Evolutionary conservation across 2,329 filamentous ascomycete species (phyloP).

Genomic region (Xylaria sp.): DNA sequence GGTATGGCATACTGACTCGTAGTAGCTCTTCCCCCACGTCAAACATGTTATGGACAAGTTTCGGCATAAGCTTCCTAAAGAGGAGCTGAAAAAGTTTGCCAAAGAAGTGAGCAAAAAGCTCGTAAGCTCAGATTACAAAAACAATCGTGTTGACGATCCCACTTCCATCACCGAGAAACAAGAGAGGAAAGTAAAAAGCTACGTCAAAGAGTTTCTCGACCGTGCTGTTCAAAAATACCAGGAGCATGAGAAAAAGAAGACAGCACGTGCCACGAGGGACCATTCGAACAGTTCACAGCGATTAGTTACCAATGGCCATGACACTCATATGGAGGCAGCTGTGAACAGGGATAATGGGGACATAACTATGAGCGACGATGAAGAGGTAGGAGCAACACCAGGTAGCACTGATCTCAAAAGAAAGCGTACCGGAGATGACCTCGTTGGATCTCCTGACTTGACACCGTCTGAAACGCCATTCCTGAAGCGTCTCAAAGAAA

Average conservation of each 20-base stretch:
- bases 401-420: constrained; percentile 69
- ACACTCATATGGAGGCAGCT: constrained; percentile 39
- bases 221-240: constrained; percentile 82
- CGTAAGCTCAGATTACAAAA: constrained; percentile 91
- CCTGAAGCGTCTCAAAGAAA: constrained; percentile 64
- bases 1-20: constrained; percentile 35
- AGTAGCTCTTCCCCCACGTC: constrained; percentile 82
- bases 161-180: constrained; percentile 79
- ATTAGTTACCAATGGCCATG: constrained; percentile 40
- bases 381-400: constrained; percentile 57
- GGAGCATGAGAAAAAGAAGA: constrained; percentile 73
- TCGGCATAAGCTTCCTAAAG: constrained; percentile 84
- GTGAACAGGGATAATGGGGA: constrained; percentile 49
- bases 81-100: constrained; percentile 72
- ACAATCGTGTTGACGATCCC: constrained; percentile 85
- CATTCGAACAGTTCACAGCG: constrained; percentile 44
- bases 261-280: constrained; percentile 53
- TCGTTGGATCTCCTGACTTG: constrained; percentile 54
- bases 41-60: constrained; percentile 90
- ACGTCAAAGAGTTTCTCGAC: constrained; percentile 86
- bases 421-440: constrained; percentile 65
- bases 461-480: constrained; percentile 68
- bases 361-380: constrained; percentile 56
- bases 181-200: constrained; percentile 82
- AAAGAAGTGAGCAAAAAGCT: constrained; percentile 85